Conservation (phyloP, 2,329 filamentous ascomycete genomes). For the Fusarium pseudoanthophilum region DNA sequence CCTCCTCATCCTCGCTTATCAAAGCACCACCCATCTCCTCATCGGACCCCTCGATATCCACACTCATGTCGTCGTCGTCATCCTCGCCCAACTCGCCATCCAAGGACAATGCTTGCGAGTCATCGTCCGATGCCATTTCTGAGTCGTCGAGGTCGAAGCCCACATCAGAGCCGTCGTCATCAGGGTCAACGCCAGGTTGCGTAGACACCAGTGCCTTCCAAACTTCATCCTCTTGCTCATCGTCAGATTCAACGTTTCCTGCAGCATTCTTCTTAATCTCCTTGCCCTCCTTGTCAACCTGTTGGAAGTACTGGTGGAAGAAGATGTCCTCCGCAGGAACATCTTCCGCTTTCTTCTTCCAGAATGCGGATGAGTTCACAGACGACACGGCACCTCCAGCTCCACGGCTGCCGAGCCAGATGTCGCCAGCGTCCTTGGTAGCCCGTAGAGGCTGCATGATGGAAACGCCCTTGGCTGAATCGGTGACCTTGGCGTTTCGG, state of each 20-base stretch:
- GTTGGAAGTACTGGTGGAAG: slow-evolving; percentile 97
- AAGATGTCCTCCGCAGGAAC: slow-evolving; percentile 93
- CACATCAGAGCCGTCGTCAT: slow-evolving; percentile 62
- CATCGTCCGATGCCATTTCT: slow-evolving; percentile 61
- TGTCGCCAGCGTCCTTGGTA: slow-evolving; percentile 64
- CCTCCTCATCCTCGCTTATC: slow-evolving; percentile 53
- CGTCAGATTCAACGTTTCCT: slow-evolving; percentile 59
- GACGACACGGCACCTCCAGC: slow-evolving; percentile 51
- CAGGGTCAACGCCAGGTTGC: slow-evolving; percentile 70
- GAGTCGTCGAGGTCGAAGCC: slow-evolving; percentile 62
- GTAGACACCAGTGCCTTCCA: slow-evolving; percentile 91
- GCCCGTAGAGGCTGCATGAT: slow-evolving; percentile 92
- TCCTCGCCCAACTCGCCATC: slow-evolving; percentile 61
- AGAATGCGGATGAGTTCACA: slow-evolving; percentile 90
- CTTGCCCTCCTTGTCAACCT: slow-evolving; percentile 71
- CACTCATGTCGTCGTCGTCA: slow-evolving; percentile 54
- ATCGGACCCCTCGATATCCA: slow-evolving; percentile 55
- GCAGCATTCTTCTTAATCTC: slow-evolving; percentile 62
- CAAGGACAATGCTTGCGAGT: slow-evolving; percentile 50
- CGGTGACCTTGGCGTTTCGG: slow-evolving; percentile 83
- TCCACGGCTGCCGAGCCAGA: slow-evolving; percentile 64
- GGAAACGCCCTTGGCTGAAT: slow-evolving; percentile 77
- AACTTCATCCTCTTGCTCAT: slow-evolving; percentile 80
- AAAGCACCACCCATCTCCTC: slow-evolving; percentile 59
- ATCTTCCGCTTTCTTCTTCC: slow-evolving; percentile 88